These are phyloP conservation scores for Physcomitrellopsis africana DNA, from an alignment of 225 moss, liverwort and hornwort genomes.

Conservation along the genomic window DNA sequence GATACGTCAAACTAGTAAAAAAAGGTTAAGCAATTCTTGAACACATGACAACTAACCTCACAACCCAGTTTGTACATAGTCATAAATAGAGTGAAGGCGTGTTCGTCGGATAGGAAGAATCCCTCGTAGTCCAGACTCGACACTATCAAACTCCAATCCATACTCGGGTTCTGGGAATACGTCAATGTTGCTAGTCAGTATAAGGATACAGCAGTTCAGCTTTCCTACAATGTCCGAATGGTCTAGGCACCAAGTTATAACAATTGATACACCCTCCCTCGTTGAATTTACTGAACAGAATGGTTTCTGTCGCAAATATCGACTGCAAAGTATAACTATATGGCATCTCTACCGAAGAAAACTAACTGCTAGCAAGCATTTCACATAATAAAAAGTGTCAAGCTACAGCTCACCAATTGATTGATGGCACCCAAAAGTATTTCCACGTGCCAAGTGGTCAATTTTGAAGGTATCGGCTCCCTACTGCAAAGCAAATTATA, in stretches of 20 bases:
- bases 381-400: neutral
- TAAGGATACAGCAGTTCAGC: neutral
- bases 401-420: slow-evolving; percentile 47
- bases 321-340: neutral
- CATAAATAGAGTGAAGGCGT: slow-evolving; percentile 56
- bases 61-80: slow-evolving; percentile 46
- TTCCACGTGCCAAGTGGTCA: slow-evolving; percentile 68
- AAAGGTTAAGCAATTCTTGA: neutral
- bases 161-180: slow-evolving; percentile 45
- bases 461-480: slow-evolving; percentile 44
- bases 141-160: slow-evolving; percentile 61
- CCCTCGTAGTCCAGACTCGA: slow-evolving; percentile 68
- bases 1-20: neutral
- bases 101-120: slow-evolving; percentile 65
- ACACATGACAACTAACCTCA: slow-evolving; percentile 25
- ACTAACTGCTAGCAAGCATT: neutral
- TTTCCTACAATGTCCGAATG: neutral
- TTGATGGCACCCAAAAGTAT: slow-evolving; percentile 59
- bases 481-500: slow-evolving; percentile 52
- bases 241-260: neutral
- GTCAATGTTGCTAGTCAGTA: neutral
- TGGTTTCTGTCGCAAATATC: neutral
- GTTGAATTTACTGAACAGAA: neutral
- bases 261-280: neutral
- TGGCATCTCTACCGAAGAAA: neutral